Evolutionary conservation across 805 yeast species (phyloP).

Genomic region (Metschnikowia santaceciliae): DNA sequence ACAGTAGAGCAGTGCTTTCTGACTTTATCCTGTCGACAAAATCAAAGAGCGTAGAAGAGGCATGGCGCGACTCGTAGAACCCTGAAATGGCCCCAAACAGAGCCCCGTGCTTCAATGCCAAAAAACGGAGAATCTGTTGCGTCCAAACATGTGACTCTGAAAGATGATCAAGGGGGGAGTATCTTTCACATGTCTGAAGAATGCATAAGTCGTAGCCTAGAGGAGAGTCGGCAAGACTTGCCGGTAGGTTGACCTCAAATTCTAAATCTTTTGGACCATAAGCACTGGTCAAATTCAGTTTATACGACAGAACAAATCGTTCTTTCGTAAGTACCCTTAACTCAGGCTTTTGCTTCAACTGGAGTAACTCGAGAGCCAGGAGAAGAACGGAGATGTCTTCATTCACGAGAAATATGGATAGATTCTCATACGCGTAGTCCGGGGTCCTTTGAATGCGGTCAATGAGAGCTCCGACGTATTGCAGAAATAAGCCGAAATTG

Average conservation of each 20-base stretch:
- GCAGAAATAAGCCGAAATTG: slow-evolving; percentile 5
- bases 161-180: slow-evolving; percentile 17
- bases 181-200: slow-evolving; percentile 14
- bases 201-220: slow-evolving; percentile 18
- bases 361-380: slow-evolving; percentile 7
- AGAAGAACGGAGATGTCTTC: slow-evolving; percentile 7
- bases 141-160: slow-evolving; percentile 19
- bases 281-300: slow-evolving; percentile 5
- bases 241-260: slow-evolving; percentile 9
- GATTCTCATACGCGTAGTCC: neutral
- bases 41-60: slow-evolving; percentile 4
- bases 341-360: neutral
- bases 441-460: neutral
- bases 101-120: slow-evolving; percentile 31
- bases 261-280: neutral
- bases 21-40: slow-evolving; percentile 5
- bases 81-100: slow-evolving; percentile 15
- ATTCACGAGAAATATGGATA: slow-evolving; percentile 11
- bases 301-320: slow-evolving; percentile 3
- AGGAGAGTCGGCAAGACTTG: slow-evolving; percentile 25
- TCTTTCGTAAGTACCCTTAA: neutral
- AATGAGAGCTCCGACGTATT: slow-evolving; percentile 8
- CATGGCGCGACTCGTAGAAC: slow-evolving; percentile 18
- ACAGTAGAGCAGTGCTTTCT: neutral
- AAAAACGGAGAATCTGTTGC: slow-evolving; percentile 36